Percentiles rank a stretch among this genome's conserved stretches.
phyloP scores from a whole-genome alignment of 306 rosid species.

The Boehmeria nivea region DNA sequence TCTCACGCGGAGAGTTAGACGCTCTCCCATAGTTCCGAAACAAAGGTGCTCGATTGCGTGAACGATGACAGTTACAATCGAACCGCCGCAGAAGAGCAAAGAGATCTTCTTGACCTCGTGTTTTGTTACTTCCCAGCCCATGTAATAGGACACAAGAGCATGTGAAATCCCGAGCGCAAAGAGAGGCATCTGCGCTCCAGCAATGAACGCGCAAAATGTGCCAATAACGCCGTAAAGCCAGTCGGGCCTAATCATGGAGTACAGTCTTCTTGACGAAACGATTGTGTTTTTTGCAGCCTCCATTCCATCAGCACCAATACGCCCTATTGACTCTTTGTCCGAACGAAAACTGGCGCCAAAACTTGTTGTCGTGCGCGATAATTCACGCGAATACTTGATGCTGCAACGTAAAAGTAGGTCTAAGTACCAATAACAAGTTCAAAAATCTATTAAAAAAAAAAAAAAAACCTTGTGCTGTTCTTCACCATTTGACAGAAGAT shows the following conservation, averaged over 20 bases:
- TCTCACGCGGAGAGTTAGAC: slow-evolving; percentile 87
- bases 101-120: slow-evolving; percentile 64
- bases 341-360: slow-evolving; percentile 82
- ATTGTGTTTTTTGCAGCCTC: slow-evolving; percentile 39
- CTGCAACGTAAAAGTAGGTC: slow-evolving; percentile 27
- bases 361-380: slow-evolving; percentile 65
- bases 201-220: slow-evolving; percentile 65
- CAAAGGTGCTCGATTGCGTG: slow-evolving; percentile 82
- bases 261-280: slow-evolving; percentile 57
- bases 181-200: slow-evolving; percentile 97
- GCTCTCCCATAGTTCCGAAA: slow-evolving; percentile 93
- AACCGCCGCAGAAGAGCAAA: slow-evolving; percentile 64
- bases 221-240: slow-evolving; percentile 80
- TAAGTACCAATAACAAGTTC: not conserved
- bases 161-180: slow-evolving; percentile 93
- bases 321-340: slow-evolving; percentile 72
- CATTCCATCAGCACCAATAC: slow-evolving; percentile 47
- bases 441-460: too few species aligned
- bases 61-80: slow-evolving; percentile 63
- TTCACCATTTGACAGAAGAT: too few species aligned
- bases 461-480: too few species aligned
- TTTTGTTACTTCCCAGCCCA: slow-evolving; percentile 91
- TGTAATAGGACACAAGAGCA: slow-evolving; percentile 85
- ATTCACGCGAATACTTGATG: slow-evolving; percentile 56
- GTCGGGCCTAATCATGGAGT: slow-evolving; percentile 85